Evolutionary conservation across 192 early-diverging fungal species (phyloP), one percentile per base, ranked within the genome.

Genomic region (Geranomyces variabilis): DNA sequence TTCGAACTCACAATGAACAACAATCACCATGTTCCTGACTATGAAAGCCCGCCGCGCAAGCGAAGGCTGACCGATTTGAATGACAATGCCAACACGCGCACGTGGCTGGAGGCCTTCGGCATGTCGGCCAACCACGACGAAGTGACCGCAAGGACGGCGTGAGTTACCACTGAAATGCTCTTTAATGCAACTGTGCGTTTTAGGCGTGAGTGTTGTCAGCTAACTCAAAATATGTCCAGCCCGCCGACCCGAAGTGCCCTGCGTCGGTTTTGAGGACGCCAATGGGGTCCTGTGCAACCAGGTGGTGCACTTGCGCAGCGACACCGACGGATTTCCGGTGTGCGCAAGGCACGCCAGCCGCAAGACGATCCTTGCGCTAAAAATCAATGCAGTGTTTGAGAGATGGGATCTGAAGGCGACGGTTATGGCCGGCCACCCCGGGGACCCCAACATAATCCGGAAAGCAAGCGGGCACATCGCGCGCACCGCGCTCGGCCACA

Each of bases 271-370:
- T 53, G 24, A 53, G n/a, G 51, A 8, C 7, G 17, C 19, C 51
- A 24, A n/a, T n/a, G 51, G 51, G 51, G 51, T 53, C 24, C 4
- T 15, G 7, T 53, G 51, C 51, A 26, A 3, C 7, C n/a, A 53
- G 17, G 7, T n/a, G 4, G 51, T 53, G 51, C 51, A 53, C 51
- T 6, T 24, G 51, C 51, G 51, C 2, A 24, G n/a, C 7, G 51
- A 53, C 51, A 53, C 51, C n/a, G 51, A 53, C 51, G 51, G 51
- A 3, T 53, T 53, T 15, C 51, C 51, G n/a, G 51, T 53, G 51
- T 53, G 51, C 24, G n/a, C 24, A 6, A 53, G 24, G 51, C 51
- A 53, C 24, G 51, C 51, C 2, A 26, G 51, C 51, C 51, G 51
- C 51, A 53, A 53, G 4, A 7, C 7, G n/a, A 53, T 53, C 17